Conservation (phyloP, 306 rosid species). For the Abrus pulchellus region DNA sequence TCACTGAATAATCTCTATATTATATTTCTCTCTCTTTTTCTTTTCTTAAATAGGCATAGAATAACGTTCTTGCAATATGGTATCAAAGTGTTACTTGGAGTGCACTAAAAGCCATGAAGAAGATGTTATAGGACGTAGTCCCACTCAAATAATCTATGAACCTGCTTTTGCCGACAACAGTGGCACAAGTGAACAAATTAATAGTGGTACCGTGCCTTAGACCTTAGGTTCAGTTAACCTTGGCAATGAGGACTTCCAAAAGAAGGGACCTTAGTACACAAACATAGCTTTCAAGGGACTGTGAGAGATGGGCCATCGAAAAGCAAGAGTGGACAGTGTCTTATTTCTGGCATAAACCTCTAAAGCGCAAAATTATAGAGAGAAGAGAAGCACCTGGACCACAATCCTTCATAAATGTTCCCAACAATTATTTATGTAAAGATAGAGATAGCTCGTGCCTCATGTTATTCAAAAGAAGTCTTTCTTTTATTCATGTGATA, state of each 20-base stretch:
- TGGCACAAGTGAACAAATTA: constrained; percentile 47
- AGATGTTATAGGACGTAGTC: constrained; percentile 44
- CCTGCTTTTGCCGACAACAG: constrained; percentile 46
- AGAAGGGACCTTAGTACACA: constrained; percentile 54
- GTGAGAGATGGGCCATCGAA: constrained; percentile 55
- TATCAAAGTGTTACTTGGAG: constrained; percentile 37
- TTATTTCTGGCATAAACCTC: constrained; percentile 53
- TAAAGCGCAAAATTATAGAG: constrained; percentile 50
- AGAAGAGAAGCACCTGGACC: constrained; percentile 63
- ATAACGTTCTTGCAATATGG: constrained; percentile 23
- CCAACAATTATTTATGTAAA: constrained; percentile 58
- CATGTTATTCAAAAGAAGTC: constrained; percentile 68
- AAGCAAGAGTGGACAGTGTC: constrained; percentile 54
- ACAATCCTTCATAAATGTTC: constrained; percentile 56
- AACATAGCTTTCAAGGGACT: constrained; percentile 59
- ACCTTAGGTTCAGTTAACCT: constrained; percentile 50
- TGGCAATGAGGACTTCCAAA: constrained; percentile 49
- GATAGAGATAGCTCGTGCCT: constrained; percentile 57
- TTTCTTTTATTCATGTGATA: constrained; percentile 69
- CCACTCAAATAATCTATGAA: constrained; percentile 41
- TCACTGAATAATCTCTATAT: constrained; percentile 16
- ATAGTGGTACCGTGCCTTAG: constrained; percentile 39
- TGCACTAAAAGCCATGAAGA: constrained; percentile 47
- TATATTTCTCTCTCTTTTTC: background rate
- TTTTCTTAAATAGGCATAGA: constrained; percentile 3